Conservation (phyloP, 179 eudicot species). For the Silene coronaria region DNA sequence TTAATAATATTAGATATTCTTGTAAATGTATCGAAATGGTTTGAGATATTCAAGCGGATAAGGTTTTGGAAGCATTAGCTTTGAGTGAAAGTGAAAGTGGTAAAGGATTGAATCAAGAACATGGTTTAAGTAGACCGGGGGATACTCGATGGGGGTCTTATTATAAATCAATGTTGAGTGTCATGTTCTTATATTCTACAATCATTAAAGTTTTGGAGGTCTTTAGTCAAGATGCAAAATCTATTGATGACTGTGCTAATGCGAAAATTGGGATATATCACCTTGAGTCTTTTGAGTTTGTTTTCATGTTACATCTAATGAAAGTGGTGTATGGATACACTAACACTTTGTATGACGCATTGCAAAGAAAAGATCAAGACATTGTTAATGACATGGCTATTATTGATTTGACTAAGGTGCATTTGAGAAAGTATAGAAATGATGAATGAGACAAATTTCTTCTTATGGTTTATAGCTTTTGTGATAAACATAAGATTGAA, state of each 20-base stretch:
- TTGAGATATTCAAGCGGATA: background rate
- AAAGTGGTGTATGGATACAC: background rate
- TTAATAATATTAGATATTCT: constrained; percentile 10
- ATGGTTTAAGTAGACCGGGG: background rate
- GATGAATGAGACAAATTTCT: too few relatives aligned
- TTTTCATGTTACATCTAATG: background rate
- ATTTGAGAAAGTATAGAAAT: background rate
- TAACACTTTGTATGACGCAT: background rate
- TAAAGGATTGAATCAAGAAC: constrained; percentile 8
- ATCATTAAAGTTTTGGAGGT: background rate
- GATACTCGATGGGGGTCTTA: constrained; percentile 7
- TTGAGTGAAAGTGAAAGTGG: background rate
- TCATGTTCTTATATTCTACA: background rate
- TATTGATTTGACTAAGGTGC: background rate
- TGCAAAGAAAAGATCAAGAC: constrained; percentile 8
- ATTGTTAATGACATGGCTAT: constrained; percentile 1
- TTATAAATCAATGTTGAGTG: background rate
- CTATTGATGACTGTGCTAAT: background rate
- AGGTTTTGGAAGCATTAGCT: background rate
- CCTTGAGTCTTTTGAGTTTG: constrained; percentile 9
- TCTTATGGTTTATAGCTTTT: too few relatives aligned
- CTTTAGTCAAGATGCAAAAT: background rate
- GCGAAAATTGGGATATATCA: background rate
- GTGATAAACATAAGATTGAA: too few relatives aligned
- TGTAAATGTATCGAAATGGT: background rate